A percentile compares a stretch with the other conserved stretches of the same genome.
Evolutionary conservation across 257 asterid species (phyloP).

Genomic region (Schizonepeta tenuifolia): DNA sequence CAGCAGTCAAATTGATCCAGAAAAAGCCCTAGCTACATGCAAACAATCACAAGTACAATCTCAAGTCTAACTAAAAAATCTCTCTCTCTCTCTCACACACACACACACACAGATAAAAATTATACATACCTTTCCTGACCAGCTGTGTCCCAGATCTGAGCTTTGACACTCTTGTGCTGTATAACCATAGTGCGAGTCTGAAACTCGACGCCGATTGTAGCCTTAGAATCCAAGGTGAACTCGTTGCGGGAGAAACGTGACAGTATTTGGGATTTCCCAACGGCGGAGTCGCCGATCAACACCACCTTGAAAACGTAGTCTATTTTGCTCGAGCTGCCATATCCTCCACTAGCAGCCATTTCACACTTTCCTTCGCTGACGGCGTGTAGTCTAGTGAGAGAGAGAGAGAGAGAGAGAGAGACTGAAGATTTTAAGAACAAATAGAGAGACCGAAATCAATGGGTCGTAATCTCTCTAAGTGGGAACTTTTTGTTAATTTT

Average conservation of each 20-base stretch:
- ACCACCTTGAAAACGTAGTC: conserved; percentile 83
- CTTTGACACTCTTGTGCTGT: conserved; percentile 75
- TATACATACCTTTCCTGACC: conserved; percentile 72
- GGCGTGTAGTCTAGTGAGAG: conserved; percentile 17
- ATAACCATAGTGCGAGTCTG: conserved; percentile 75
- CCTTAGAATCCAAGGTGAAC: conserved; percentile 76
- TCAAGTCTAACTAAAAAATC: not conserved
- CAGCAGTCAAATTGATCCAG: conserved; percentile 13
- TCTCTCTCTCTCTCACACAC: not conserved
- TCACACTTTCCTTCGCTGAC: not conserved
- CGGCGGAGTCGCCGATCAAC: conserved; percentile 80
- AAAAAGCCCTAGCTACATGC: not conserved
- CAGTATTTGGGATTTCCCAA: conserved; percentile 74
- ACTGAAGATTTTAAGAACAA: not conserved
- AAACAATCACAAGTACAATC: not conserved
- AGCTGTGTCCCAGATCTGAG: conserved; percentile 95
- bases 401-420: not conserved
- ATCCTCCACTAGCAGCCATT: conserved; percentile 43
- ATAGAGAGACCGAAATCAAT: conserved; percentile 10
- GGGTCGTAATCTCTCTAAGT: conserved; percentile 2
- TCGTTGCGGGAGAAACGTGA: conserved; percentile 74
- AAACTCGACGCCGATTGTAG: conserved; percentile 82
- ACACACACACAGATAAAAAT: not conserved
- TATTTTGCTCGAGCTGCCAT: conserved; percentile 60
- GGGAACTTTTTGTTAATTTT: conserved; percentile 1